Evolutionary conservation across 192 early-diverging fungal genomes (phyloP), one percentile per base, ranked within the genome.

Genomic region (Coemansia sp.): DNA sequence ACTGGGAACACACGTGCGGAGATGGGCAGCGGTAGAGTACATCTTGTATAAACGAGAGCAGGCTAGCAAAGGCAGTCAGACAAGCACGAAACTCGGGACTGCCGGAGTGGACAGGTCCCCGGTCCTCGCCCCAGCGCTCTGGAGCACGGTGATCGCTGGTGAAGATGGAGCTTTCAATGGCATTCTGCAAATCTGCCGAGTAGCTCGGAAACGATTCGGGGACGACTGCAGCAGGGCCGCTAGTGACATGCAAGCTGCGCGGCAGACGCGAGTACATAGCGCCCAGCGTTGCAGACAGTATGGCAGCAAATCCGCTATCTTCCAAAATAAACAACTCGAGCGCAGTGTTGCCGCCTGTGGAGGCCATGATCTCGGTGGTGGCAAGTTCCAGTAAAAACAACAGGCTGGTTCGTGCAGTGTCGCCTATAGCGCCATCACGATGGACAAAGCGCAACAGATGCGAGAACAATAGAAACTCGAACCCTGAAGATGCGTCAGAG

Each of bases 181-280:
- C 77, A 34, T 73, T 73, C 68, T 73, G 77, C 60, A 80, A 57
- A 23, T 73, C 73, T 7, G 68, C 77, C 26, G 74, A 71, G 61
- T 76, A 78, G 82, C 68, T 78, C 52, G 67, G 72, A 28, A 75
- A 82, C 9, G 83, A 74, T 56, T 71, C 72, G 7, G 68, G 81
- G 14, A 73, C 72, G 31, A 78, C 69, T 4, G 74, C 74, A n/a
- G 69, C 60, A 7, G 71, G 68, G 3, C 68, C 62, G 2, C 52
- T 58, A 21, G 86, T 69, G 9, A 92, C 83, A 27, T 85, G 79
- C 34, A 92, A 67, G 52, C 89, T 87, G 51, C 88, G 82, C 10
- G 96, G 94, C 18, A 98, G 84, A 69, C 94, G 94, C 5, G 92
- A 93, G 76, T 91, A 96, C 26, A 95, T 77, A 4, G 92, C 92